These are phyloP conservation scores for Fusarium siculi DNA, from an alignment of 2,329 filamentous ascomycete genomes.

Conservation along the genomic window DNA sequence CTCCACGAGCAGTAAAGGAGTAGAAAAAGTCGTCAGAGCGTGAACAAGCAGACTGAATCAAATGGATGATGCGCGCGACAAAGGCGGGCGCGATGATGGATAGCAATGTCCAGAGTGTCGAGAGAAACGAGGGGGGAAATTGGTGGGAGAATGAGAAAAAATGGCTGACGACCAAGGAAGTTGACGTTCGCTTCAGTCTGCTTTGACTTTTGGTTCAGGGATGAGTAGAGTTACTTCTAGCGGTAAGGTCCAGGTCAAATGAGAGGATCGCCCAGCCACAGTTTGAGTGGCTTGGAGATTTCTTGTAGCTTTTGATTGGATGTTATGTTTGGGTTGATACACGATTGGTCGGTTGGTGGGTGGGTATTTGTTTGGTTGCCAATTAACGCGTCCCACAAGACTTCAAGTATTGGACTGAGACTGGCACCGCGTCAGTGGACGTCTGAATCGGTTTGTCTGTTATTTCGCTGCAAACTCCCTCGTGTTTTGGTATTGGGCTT, in stretches of 20 bases:
- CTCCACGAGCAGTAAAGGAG: slow-evolving; percentile 36
- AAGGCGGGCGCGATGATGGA: slow-evolving; percentile 24
- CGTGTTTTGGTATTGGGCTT: not conserved
- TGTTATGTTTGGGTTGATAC: slow-evolving; percentile 18
- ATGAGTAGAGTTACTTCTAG: slow-evolving; percentile 37
- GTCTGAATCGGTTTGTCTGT: slow-evolving; percentile 1
- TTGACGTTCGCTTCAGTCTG: slow-evolving; percentile 36
- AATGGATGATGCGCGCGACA: slow-evolving; percentile 26
- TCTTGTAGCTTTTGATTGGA: slow-evolving; percentile 26
- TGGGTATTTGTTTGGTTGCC: slow-evolving; percentile 5
- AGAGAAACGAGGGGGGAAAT: slow-evolving; percentile 32
- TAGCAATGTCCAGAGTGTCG: slow-evolving; percentile 33
- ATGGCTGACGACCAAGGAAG: slow-evolving; percentile 41
- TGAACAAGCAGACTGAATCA: slow-evolving; percentile 15
- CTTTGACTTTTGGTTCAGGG: slow-evolving; percentile 45
- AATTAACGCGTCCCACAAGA: slow-evolving; percentile 37
- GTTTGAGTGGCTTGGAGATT: slow-evolving; percentile 21
- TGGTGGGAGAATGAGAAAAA: slow-evolving; percentile 36
- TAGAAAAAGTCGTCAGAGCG: slow-evolving; percentile 33
- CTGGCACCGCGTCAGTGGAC: not conserved
- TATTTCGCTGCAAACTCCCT: slow-evolving; percentile 11
- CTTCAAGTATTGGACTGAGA: not conserved
- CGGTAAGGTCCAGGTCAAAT: slow-evolving; percentile 27
- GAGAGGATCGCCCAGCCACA: slow-evolving; percentile 36
- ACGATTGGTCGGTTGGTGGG: slow-evolving; percentile 29